Evolutionary conservation across 441 rosid species (phyloP).

Genomic region (Monsonia emarginata): DNA sequence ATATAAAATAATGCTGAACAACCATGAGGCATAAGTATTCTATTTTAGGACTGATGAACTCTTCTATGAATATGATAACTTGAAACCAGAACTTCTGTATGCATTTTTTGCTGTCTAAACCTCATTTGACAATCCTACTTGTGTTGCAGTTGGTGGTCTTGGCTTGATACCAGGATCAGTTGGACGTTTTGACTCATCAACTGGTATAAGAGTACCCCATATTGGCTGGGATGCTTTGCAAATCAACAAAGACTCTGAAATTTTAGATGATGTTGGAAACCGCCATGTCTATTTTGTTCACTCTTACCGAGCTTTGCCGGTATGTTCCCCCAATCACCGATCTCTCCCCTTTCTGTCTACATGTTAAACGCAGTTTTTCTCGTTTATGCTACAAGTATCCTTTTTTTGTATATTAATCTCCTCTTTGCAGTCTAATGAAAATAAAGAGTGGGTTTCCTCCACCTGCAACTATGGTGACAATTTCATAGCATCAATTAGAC

Average conservation of each 20-base stretch:
- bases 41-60: too few species aligned
- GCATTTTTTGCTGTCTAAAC: not conserved
- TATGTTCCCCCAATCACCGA: slow-evolving; percentile 17
- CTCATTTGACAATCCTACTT: slow-evolving; percentile 7
- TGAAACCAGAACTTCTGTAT: too few species aligned
- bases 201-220: slow-evolving; percentile 76
- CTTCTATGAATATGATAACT: too few species aligned
- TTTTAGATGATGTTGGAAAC: slow-evolving; percentile 74
- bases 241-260: slow-evolving; percentile 53
- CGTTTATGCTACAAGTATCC: not conserved
- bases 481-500: slow-evolving; percentile 77
- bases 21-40: too few species aligned
- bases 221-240: slow-evolving; percentile 97
- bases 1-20: too few species aligned
- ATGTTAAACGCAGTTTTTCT: not conserved
- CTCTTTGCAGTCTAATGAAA: slow-evolving; percentile 51
- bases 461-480: slow-evolving; percentile 71
- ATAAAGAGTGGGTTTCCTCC: slow-evolving; percentile 82
- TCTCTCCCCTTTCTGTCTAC: slow-evolving; percentile 6
- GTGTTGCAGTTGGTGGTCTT: slow-evolving; percentile 67
- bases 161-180: slow-evolving; percentile 88
- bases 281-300: slow-evolving; percentile 92
- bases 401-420: slow-evolving; percentile 2
- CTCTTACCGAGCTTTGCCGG: slow-evolving; percentile 86
- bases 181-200: slow-evolving; percentile 70